These are phyloP conservation scores for Schizophyllum commune DNA, from an alignment of 1,284 basidiomycete genomes.

Conservation along the genomic window DNA sequence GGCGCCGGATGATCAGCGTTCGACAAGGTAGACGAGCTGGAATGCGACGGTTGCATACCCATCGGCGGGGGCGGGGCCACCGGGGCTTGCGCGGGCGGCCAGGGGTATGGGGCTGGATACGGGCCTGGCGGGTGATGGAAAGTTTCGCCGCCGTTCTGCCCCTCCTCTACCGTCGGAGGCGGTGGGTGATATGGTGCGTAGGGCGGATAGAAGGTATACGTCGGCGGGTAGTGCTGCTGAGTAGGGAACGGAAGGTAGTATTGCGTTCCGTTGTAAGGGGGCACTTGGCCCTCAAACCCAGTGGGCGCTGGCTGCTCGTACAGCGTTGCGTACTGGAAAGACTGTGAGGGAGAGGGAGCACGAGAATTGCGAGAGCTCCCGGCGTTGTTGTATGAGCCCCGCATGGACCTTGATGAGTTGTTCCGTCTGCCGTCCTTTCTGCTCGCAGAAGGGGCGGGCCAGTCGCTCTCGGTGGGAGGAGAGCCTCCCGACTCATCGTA, in stretches of 20 bases:
- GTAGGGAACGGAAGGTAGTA: constrained; percentile 28
- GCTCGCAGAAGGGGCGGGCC: constrained; percentile 47
- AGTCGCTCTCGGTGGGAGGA: constrained; percentile 72
- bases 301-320: constrained; percentile 52
- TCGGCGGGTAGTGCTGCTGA: constrained; percentile 13
- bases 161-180: neutral
- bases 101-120: neutral
- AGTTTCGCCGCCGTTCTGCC: neutral
- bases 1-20: neutral
- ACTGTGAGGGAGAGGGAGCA: constrained; percentile 51
- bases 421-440: constrained; percentile 39
- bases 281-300: constrained; percentile 19
- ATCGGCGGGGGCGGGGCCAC: neutral
- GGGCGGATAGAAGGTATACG: constrained; percentile 17
- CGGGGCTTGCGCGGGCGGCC: no score
- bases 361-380: constrained; percentile 60
- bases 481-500: constrained; percentile 60
- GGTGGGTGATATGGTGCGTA: constrained; percentile 4
- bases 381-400: constrained; percentile 45
- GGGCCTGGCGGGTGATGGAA: neutral
- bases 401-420: constrained; percentile 42
- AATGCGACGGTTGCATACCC: neutral
- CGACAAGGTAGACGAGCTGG: neutral
- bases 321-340: constrained; percentile 61
- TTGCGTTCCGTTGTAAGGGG: constrained; percentile 27